Base-by-base conservation (phyloP, 2,329 filamentous ascomycete species). In the Talaromyces sp. region DNA sequence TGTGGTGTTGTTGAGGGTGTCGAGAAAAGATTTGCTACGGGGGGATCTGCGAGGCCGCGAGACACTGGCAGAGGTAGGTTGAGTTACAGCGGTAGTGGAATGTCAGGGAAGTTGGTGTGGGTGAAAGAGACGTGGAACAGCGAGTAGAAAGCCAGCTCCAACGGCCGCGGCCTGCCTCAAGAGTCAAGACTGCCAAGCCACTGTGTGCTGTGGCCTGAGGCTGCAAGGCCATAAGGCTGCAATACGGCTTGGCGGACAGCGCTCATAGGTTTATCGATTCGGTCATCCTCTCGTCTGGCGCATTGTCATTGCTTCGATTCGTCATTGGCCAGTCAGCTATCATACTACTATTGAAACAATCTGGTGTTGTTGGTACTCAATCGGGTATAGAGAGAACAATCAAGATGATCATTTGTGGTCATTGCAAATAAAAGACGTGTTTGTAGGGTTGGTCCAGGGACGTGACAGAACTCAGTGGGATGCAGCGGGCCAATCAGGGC, bases 61-160 rank as follows among this genome's bases (percentile, higher is more conserved):
- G 72, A 74, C 71, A 39, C 58, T 57, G 62, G 42, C 57, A 60
- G 25, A 40, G 54, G 54, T 57, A 37, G 42, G 54, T 57, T 57
- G 54, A 57, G 54, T 57, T 57, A 42, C 54, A 39, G 46, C 46
- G 46, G 54, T 9, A 65, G 63, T 60, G 64, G 58, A 69, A 73
- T 73, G 71, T 72, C 69, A 69, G 70, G 67, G 69, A 70, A 72
- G 67, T 69, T 70, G 71, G 60, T 60, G 62, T 66, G 58, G 57
- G 67, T 67, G 67, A 66, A 64, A 65, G 57, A 63, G 37, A n/a
- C n/a, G 58, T 57, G 63, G 56, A 55, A 62, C 64, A 65, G 64
- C 68, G 69, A 72, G 69, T 71, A 63, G 58, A 59, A 63, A 50
- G 56, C 67, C 56, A 54, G 67, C 69, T 67, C 65, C 63, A 23